phyloP scores from a whole-genome alignment of 768 basidiomycete genomes.

The Pluteus cervinus region DNA sequence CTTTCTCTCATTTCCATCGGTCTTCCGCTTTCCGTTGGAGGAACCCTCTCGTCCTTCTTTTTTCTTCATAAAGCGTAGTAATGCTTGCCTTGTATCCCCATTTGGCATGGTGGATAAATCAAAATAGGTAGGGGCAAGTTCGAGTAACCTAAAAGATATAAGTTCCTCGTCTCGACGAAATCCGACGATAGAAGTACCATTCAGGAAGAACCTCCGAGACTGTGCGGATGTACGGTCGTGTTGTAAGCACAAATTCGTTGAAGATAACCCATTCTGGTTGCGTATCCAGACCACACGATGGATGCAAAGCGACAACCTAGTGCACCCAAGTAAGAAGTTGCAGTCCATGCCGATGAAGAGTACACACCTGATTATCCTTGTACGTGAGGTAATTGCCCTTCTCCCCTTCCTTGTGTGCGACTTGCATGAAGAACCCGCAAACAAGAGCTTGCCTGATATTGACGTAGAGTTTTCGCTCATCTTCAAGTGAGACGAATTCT shows the following conservation, averaged over 20 bases:
- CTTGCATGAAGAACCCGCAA: slow-evolving; percentile 97
- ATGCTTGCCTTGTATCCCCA: slow-evolving; percentile 63
- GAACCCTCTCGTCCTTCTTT: slow-evolving; percentile 34
- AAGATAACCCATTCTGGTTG: slow-evolving; percentile 91
- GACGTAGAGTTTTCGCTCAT: slow-evolving; percentile 64
- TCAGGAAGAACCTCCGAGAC: slow-evolving; percentile 83
- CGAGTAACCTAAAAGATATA: slow-evolving; percentile 28
- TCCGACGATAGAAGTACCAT: slow-evolving; percentile 46
- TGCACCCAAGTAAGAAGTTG: no score
- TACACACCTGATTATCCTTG: slow-evolving; percentile 87
- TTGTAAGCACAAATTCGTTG: slow-evolving; percentile 94
- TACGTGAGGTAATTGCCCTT: slow-evolving; percentile 85
- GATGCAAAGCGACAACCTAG: slow-evolving; percentile 71
- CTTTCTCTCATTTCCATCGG: no score
- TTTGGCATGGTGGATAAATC: slow-evolving; percentile 59
- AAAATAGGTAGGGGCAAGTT: slow-evolving; percentile 52
- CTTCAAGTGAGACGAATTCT: slow-evolving; percentile 59
- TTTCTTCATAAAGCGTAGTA: slow-evolving; percentile 53
- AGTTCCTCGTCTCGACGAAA: background rate
- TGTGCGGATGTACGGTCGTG: slow-evolving; percentile 83
- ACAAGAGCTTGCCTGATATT: slow-evolving; percentile 81
- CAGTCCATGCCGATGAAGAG: no score
- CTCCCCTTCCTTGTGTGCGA: slow-evolving; percentile 91
- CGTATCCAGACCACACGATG: slow-evolving; percentile 81
- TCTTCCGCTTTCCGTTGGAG: slow-evolving; percentile 23